A percentile compares a stretch with the other conserved stretches of the same genome.
Conservation (phyloP, 805 yeast genomes). For the Yarrowia sp. region DNA sequence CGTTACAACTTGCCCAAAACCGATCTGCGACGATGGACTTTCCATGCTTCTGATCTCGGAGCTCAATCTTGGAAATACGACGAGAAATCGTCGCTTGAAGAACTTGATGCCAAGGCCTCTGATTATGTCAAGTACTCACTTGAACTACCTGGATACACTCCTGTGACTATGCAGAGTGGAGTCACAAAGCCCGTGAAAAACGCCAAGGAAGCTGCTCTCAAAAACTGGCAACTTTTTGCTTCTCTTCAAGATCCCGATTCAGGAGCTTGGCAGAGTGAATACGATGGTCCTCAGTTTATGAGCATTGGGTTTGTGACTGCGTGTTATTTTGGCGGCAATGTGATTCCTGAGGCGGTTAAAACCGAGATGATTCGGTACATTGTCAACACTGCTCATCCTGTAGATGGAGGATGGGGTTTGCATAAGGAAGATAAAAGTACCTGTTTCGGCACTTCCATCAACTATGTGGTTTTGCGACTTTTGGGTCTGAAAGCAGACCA, state of each 20-base stretch:
- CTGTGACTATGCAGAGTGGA: slow-evolving; percentile 32
- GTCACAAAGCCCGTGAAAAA: slow-evolving; percentile 37
- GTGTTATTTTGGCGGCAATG: slow-evolving; percentile 63
- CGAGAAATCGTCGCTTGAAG: slow-evolving; percentile 32
- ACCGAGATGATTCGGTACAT: slow-evolving; percentile 78
- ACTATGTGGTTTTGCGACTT: slow-evolving; percentile 76
- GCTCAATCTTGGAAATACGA: slow-evolving; percentile 77
- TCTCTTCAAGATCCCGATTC: slow-evolving; percentile 67
- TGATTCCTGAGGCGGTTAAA: slow-evolving; percentile 63
- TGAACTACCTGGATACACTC: slow-evolving; percentile 33
- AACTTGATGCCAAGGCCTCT: slow-evolving; percentile 39
- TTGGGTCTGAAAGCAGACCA: slow-evolving; percentile 74
- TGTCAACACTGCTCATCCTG: slow-evolving; percentile 92
- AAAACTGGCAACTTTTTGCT: slow-evolving; percentile 70
- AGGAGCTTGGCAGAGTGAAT: slow-evolving; percentile 90
- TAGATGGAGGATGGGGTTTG: slow-evolving; percentile 99
- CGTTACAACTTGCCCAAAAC: slow-evolving; percentile 61
- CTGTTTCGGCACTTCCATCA: slow-evolving; percentile 88
- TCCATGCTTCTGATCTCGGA: slow-evolving; percentile 68
- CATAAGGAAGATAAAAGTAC: slow-evolving; percentile 92
- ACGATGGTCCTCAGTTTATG: slow-evolving; percentile 98
- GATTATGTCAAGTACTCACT: slow-evolving; percentile 38
- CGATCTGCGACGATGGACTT: slow-evolving; percentile 72
- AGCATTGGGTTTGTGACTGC: slow-evolving; percentile 82
- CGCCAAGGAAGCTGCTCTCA: slow-evolving; percentile 61